These are phyloP conservation scores for Pichia sorboxylosa DNA, from an alignment of 1,139 yeast species.

Conservation along the genomic window DNA sequence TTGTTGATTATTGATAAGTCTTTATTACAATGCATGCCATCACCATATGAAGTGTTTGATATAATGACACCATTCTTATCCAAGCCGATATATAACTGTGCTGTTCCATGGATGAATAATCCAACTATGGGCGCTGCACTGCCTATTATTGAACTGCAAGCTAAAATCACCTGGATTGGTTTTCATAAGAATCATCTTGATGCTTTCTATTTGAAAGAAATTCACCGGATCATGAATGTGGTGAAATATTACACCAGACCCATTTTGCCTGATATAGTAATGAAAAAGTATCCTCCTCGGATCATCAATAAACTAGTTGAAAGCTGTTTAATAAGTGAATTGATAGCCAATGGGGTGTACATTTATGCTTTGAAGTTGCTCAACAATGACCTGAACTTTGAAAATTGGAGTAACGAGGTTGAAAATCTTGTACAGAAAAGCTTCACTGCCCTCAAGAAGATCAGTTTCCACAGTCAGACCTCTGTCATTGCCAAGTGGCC, in stretches of 20 bases:
- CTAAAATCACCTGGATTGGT: constrained; percentile 21
- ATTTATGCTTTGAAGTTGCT: constrained; percentile 16
- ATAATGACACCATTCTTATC: constrained; percentile 14
- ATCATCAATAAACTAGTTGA: constrained; percentile 17
- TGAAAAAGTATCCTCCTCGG: constrained; percentile 13
- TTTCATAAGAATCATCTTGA: constrained; percentile 15
- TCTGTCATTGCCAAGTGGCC: constrained; percentile 17
- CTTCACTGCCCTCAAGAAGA: constrained; percentile 9
- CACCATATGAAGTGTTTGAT: constrained; percentile 22
- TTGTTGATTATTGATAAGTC: constrained; percentile 18
- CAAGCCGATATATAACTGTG: constrained; percentile 18
- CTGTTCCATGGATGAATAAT: constrained; percentile 25
- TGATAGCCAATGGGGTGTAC: constrained; percentile 16
- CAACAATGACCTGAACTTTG: no score
- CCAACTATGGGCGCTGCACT: constrained; percentile 25
- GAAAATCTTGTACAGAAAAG: constrained; percentile 9
- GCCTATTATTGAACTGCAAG: constrained; percentile 20
- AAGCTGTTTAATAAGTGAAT: constrained; percentile 18
- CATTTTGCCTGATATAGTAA: constrained; percentile 15
- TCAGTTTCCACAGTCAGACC: constrained; percentile 14
- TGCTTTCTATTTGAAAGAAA: constrained; percentile 6
- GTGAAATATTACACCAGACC: constrained; percentile 18
- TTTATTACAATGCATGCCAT: constrained; percentile 15
- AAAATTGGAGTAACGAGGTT: constrained; percentile 8
- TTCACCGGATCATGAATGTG: constrained; percentile 10